phyloP scores from a whole-genome alignment of 192 early-diverging fungal species.

The Geranomyces variabilis region DNA sequence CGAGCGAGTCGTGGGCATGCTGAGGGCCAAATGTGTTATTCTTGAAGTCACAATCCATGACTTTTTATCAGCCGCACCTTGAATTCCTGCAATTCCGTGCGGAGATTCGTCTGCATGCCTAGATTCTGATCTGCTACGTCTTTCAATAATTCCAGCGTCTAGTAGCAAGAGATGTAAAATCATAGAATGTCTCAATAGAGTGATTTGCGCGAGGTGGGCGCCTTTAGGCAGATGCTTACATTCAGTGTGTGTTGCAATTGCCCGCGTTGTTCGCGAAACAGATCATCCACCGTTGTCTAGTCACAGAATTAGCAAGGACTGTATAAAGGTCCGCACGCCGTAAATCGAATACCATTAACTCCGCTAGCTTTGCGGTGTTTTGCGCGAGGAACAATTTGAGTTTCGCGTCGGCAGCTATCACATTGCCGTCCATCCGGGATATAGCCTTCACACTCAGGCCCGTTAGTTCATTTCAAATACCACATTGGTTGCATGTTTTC shows the following conservation, averaged over 20 bases:
- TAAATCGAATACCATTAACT: background rate
- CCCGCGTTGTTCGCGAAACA: no score
- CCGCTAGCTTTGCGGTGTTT: background rate
- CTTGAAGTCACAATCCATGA: no score
- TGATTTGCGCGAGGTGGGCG: no score
- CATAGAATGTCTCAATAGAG: no score
- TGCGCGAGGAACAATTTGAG: background rate
- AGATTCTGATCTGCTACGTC: background rate
- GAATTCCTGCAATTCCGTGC: background rate
- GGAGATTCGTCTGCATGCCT: background rate
- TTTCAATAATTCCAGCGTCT: background rate
- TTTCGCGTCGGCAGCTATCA: background rate
- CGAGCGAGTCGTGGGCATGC: constrained; percentile 16
- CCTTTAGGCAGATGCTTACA: no score
- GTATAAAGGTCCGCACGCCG: no score
- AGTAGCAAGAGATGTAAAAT: no score
- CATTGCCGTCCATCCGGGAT: background rate
- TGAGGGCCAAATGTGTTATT: background rate
- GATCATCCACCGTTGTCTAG: no score
- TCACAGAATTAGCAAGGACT: no score
- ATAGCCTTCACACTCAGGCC: background rate
- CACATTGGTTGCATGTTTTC: background rate
- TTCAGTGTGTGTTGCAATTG: no score
- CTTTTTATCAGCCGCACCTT: background rate
- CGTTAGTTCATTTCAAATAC: no score